phyloP scores from a whole-genome alignment of 2,329 filamentous ascomycete species.

The Epichloe bromicola region DNA sequence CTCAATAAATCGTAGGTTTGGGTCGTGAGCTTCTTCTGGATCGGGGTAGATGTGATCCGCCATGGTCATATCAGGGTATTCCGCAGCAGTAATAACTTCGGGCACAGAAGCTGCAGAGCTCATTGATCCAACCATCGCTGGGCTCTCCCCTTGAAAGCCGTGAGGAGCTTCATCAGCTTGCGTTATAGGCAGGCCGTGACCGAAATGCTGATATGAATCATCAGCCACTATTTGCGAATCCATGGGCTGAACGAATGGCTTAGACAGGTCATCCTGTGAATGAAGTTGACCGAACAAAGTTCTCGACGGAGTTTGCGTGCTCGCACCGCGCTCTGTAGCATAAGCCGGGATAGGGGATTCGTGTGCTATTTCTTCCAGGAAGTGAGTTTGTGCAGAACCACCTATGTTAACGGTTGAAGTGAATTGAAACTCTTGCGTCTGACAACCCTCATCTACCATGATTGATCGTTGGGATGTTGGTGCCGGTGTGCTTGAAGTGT shows the following conservation, averaged over 20 bases:
- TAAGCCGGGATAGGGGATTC: constrained; percentile 6
- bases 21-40: constrained; percentile 6
- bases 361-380: constrained; percentile 4
- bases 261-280: neutral
- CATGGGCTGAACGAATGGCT: neutral
- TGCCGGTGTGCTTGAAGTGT: neutral
- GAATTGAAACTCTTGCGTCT: constrained; percentile 19
- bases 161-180: neutral
- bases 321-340: neutral
- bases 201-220: neutral
- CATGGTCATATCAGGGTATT: neutral
- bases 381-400: constrained; percentile 15
- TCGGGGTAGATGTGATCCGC: neutral
- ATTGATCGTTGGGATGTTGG: constrained; percentile 1
- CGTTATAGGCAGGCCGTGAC: neutral
- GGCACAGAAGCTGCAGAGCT: neutral
- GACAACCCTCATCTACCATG: constrained; percentile 25
- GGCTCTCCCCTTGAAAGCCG: neutral
- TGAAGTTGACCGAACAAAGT: constrained; percentile 3
- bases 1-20: constrained; percentile 6
- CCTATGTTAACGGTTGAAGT: constrained; percentile 16
- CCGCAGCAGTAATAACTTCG: neutral
- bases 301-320: constrained; percentile 7
- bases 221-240: neutral
- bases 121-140: neutral